These are phyloP conservation scores for Grosmannia serpens DNA, from an alignment of 2,329 filamentous ascomycete genomes.

Conservation along the genomic window DNA sequence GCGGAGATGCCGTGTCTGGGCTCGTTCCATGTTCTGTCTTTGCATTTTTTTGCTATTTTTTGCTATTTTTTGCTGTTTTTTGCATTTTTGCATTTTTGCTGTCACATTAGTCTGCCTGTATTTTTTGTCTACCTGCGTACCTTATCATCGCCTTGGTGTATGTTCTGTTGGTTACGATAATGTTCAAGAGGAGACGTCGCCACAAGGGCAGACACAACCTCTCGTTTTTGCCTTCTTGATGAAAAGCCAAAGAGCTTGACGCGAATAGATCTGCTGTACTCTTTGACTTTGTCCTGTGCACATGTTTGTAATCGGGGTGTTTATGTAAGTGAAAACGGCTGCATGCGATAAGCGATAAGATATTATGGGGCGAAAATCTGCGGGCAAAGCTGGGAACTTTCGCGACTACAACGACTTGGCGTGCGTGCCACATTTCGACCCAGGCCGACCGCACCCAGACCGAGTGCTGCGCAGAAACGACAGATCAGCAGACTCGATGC, in stretches of 20 bases:
- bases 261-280: too few relatives aligned
- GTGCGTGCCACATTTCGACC: neutral
- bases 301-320: neutral
- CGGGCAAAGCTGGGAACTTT: too few relatives aligned
- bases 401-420: too few relatives aligned
- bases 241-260: too few relatives aligned
- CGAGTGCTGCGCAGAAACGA: neutral
- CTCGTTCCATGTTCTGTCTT: neutral
- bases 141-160: neutral
- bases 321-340: too few relatives aligned
- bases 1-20: neutral
- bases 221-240: too few relatives aligned
- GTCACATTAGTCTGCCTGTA: too few relatives aligned
- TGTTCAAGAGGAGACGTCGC: neutral
- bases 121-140: too few relatives aligned
- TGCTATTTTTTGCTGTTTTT: neutral
- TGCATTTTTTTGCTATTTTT: neutral
- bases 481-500: slow-evolving; percentile 15
- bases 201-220: too few relatives aligned
- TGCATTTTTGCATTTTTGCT: neutral
- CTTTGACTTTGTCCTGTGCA: too few relatives aligned
- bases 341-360: too few relatives aligned
- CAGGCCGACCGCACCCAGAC: neutral
- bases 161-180: neutral
- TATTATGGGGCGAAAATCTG: too few relatives aligned